These are phyloP conservation scores for Letharia lupina DNA, from an alignment of 495 filamentous ascomycete genomes.

Conservation along the genomic window DNA sequence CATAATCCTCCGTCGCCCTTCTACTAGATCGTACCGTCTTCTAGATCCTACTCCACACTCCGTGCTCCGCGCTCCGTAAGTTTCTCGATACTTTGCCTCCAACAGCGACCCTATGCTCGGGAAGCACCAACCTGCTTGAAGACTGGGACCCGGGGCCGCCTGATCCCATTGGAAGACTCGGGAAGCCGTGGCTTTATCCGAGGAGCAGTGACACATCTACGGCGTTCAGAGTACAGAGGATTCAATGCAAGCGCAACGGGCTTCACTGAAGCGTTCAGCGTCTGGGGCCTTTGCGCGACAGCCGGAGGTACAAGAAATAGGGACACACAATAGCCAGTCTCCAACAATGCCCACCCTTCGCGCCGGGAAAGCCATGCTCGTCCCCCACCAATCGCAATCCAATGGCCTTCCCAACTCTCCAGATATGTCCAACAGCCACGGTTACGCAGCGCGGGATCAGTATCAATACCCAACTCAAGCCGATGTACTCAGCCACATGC, in stretches of 20 bases:
- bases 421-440: slow-evolving; percentile 23
- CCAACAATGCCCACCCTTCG: slow-evolving; percentile 23
- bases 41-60: neutral
- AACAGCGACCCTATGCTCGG: neutral
- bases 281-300: slow-evolving; percentile 54
- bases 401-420: slow-evolving; percentile 42
- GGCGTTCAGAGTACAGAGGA: neutral
- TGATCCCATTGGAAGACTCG: neutral
- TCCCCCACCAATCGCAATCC: slow-evolving; percentile 25
- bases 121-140: neutral
- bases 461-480: slow-evolving; percentile 29
- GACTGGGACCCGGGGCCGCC: neutral
- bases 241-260: slow-evolving; percentile 14
- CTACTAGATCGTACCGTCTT: neutral
- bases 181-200: neutral
- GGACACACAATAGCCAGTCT: slow-evolving; percentile 25
- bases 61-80: neutral
- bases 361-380: neutral
- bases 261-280: slow-evolving; percentile 63
- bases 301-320: slow-evolving; percentile 35
- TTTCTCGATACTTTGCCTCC: neutral
- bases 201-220: neutral
- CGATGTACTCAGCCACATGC: slow-evolving; percentile 27
- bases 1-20: neutral
- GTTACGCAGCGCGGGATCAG: slow-evolving; percentile 18